A percentile compares a stretch with the other conserved stretches of the same genome.
Evolutionary conservation across 352 stramenopile species (phyloP).

Genomic region (Globisporangium perplexum): DNA sequence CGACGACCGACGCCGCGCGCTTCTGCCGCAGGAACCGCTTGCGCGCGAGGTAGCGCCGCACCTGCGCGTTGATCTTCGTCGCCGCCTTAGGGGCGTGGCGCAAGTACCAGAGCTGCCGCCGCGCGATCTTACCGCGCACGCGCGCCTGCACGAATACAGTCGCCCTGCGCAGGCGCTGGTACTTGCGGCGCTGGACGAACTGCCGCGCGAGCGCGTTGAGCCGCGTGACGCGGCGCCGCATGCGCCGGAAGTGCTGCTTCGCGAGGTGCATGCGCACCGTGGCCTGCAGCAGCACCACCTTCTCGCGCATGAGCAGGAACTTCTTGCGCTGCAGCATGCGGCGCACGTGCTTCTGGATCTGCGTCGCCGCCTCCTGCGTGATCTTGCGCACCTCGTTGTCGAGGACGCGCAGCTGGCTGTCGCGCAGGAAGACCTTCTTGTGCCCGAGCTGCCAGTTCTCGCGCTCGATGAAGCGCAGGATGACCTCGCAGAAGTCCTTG

Average conservation of each 20-base stretch:
- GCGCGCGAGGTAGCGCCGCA: conserved; percentile 58
- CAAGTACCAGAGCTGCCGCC: conserved; percentile 64
- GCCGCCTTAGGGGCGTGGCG: conserved; percentile 66
- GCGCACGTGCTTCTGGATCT: conserved; percentile 75
- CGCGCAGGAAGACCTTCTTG: conserved; percentile 87
- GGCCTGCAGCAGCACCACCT: conserved; percentile 64
- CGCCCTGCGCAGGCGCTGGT: conserved; percentile 50
- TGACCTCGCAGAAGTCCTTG: conserved; percentile 81
- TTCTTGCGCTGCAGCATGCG: conserved; percentile 60
- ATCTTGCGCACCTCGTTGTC: conserved; percentile 87
- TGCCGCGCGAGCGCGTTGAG: conserved; percentile 67
- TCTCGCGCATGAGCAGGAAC: conserved; percentile 51
- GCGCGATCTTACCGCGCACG: conserved; percentile 64
- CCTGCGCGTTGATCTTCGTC: conserved; percentile 75
- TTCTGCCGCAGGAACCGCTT: conserved; percentile 65
- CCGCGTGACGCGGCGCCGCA: conserved; percentile 50
- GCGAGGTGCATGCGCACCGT: conserved; percentile 66
- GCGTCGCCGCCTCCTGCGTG: conserved; percentile 65
- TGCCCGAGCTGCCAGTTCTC: conserved; percentile 87
- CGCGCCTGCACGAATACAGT: conserved; percentile 70
- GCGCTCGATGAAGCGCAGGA: conserved; percentile 67
- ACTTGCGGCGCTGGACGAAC: conserved; percentile 73
- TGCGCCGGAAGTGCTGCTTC: conserved; percentile 40
- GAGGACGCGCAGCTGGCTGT: conserved; percentile 75
- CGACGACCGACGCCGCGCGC: conserved; percentile 58